Conservation (phyloP, 306 rosid species). For the Luffa acutangula region DNA sequence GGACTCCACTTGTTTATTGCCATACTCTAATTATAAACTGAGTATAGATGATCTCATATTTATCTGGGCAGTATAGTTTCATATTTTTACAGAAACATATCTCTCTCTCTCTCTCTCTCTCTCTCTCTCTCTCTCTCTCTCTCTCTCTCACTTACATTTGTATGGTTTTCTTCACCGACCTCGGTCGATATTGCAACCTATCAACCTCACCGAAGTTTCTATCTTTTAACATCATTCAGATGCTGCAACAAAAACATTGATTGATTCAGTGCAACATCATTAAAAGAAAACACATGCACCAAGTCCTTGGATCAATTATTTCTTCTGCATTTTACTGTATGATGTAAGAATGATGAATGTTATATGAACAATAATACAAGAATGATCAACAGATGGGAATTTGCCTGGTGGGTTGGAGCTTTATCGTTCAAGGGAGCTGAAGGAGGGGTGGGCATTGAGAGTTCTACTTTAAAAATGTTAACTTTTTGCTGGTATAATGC, state of each 20-base stretch:
- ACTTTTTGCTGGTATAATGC: background rate
- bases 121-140: background rate
- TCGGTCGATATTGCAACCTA: background rate
- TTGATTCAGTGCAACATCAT: background rate
- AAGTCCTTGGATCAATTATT: background rate
- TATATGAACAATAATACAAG: constrained; percentile 4
- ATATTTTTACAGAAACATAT: background rate
- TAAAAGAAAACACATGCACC: background rate
- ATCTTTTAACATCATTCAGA: background rate
- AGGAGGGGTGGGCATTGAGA: background rate
- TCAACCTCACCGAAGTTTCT: background rate
- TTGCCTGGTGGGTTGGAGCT: background rate
- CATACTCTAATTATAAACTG: background rate
- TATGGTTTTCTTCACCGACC: background rate
- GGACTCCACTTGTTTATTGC: background rate
- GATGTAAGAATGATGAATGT: background rate
- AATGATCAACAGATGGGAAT: background rate
- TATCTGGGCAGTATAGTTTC: background rate
- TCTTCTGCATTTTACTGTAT: background rate
- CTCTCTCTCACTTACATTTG: background rate
- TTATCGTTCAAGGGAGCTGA: background rate
- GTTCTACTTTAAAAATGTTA: background rate
- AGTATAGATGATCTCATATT: background rate
- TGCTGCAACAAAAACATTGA: background rate
- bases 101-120: background rate